Conservation (phyloP, 108 stramenopile species). For the Phaeodactylum tricornutum region DNA sequence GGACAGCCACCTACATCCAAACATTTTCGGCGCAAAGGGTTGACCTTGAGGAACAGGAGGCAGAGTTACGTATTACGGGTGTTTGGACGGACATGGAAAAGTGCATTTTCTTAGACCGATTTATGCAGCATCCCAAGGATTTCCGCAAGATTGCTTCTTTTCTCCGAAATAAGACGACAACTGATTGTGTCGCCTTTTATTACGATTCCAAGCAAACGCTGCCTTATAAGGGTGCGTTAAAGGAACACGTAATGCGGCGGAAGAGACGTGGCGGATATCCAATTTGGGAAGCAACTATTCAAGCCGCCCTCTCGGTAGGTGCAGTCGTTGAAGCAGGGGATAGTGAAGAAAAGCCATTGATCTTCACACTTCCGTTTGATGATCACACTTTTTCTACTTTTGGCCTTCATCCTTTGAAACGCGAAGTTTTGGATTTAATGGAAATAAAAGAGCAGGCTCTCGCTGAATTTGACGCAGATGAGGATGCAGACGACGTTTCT, state of each 20-base stretch:
- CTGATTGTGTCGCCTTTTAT: slow-evolving; percentile 89
- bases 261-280: slow-evolving; percentile 60
- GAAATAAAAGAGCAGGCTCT: slow-evolving; percentile 2
- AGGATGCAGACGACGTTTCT: neutral
- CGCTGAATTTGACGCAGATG: slow-evolving; percentile 5
- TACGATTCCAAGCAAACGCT: slow-evolving; percentile 88
- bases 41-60: slow-evolving; percentile 41
- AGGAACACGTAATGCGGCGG: slow-evolving; percentile 70
- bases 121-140: slow-evolving; percentile 95
- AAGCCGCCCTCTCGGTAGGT: slow-evolving; percentile 62
- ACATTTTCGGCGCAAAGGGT: slow-evolving; percentile 47
- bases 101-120: slow-evolving; percentile 94
- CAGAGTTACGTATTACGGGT: slow-evolving; percentile 26
- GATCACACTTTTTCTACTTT: slow-evolving; percentile 47
- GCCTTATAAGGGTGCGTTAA: slow-evolving; percentile 75
- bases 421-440: slow-evolving; percentile 36
- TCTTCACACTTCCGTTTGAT: slow-evolving; percentile 46
- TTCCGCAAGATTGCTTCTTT: slow-evolving; percentile 91
- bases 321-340: slow-evolving; percentile 51
- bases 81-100: slow-evolving; percentile 97
- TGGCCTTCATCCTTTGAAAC: slow-evolving; percentile 59
- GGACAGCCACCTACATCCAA: slow-evolving; percentile 50
- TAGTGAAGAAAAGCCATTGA: slow-evolving; percentile 53
- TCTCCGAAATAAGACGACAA: slow-evolving; percentile 78
- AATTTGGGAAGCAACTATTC: slow-evolving; percentile 76